Conservation (phyloP, 805 yeast species). For the Kluyveromyces lactis region DNA sequence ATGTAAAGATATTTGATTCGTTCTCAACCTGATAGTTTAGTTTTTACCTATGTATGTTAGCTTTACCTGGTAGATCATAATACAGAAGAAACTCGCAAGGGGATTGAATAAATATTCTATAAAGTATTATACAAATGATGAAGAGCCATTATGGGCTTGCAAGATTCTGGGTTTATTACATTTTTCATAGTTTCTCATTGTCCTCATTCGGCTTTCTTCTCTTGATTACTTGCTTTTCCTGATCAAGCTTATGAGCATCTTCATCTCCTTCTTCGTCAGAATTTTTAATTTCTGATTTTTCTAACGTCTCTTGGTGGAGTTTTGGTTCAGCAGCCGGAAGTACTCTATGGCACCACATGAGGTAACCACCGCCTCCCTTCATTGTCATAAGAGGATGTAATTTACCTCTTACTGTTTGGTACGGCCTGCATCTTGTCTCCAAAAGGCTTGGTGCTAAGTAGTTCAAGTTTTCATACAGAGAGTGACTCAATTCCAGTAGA, state of each 20-base stretch:
- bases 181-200: too few species aligned
- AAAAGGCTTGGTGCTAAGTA: constrained; percentile 74
- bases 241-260: neutral
- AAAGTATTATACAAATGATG: too few species aligned
- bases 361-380: constrained; percentile 86
- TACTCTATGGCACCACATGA: constrained; percentile 72
- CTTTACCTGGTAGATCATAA: too few species aligned
- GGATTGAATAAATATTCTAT: too few species aligned
- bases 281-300: too few species aligned
- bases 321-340: constrained; percentile 39
- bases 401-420: constrained; percentile 90
- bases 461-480: constrained; percentile 57
- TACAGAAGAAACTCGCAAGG: too few species aligned
- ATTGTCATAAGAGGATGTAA: constrained; percentile 93
- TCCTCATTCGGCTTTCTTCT: too few species aligned
- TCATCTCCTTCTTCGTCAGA: too few species aligned
- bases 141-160: too few species aligned
- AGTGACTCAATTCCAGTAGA: constrained; percentile 59
- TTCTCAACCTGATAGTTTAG: neutral
- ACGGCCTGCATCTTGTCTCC: constrained; percentile 76
- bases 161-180: too few species aligned
- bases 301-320: constrained; percentile 14
- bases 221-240: too few species aligned
- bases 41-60: too few species aligned
- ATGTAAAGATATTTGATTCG: neutral